Base-by-base conservation (phyloP, 345 rosid genomes). In the Schrenkiella parvula region DNA sequence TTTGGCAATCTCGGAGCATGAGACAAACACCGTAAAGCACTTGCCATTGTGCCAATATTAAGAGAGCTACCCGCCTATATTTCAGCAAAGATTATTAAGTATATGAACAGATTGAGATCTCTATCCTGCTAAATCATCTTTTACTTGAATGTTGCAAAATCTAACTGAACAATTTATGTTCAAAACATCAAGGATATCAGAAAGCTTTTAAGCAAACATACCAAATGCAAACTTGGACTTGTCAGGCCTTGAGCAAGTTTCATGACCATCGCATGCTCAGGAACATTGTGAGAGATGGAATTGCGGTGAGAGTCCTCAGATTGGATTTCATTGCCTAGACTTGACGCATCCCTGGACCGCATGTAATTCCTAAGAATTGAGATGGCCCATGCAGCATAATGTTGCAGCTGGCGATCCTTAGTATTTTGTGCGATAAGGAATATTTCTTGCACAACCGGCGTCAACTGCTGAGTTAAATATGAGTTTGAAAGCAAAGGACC, bases 381-480 rank as follows among this genome's bases (percentile, higher is more conserved):
- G 71, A 88, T 76, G 28, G 91, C 87, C 98, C 98, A 93, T 18
- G 97, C 86, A 34, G 97, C 96, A 80, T 82, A 85, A 31, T 85
- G 87, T 78, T 86, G 89, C 76, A 84, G 77, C 77, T 80, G 89
- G 70, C 67, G 84, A 74, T 93, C 89, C 60, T 84, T 85, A 46
- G 92, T 83, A 70, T 81, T 80, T 84, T 89, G 96, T 0, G 95
- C 97, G 43, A 84, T 75, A 56, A 89, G 92, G 81, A 90, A 93
- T 68, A 90, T 82, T 59, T 90, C 96, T 83, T 88, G 98, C 61
- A 90, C 70, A 83, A 86, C 52, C 56, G 91, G 72, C 18, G 85
- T 86, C 81, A 88, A 48, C 29, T 48, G 53, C 68, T 85, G 84
- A 64, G 83, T 89, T 39, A 81, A 86, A 72, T 67, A 70, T 77